A percentile compares a stretch with the other conserved stretches of the same genome.
phyloP scores from a whole-genome alignment of 1,284 basidiomycete genomes.

The Ceratobasidium sp. region DNA sequence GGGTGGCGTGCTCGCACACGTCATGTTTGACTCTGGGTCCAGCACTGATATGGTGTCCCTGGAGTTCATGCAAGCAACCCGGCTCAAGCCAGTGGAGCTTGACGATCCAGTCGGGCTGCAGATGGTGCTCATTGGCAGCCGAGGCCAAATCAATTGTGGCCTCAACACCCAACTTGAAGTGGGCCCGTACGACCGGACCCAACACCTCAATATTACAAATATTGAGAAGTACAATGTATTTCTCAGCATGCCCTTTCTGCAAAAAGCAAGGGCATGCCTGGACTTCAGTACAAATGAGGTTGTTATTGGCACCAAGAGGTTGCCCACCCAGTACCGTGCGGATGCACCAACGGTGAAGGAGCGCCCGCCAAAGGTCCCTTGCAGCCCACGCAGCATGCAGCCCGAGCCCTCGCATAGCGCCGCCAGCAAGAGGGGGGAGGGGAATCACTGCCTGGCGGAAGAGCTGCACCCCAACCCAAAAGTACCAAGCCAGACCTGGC shows the following conservation, averaged over 20 bases:
- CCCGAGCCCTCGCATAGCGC: neutral
- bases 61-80: conserved; percentile 6
- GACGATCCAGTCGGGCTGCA: conserved; percentile 18
- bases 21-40: conserved; percentile 29
- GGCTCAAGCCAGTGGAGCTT: conserved; percentile 1
- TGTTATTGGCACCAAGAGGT: neutral
- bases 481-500: neutral
- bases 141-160: conserved; percentile 13
- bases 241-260: conserved; percentile 57
- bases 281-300: neutral
- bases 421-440: neutral
- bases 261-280: conserved; percentile 15
- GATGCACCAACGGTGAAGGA: neutral
- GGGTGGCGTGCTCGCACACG: neutral
- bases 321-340: neutral
- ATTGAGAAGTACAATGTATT: conserved; percentile 57
- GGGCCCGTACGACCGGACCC: conserved; percentile 54
- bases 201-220: conserved; percentile 57
- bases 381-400: neutral
- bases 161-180: neutral
- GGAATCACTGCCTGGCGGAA: neutral
- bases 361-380: neutral
- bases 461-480: neutral
- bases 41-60: conserved; percentile 27
- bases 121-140: conserved; percentile 23